Evolutionary conservation across 148 eudicot genomes (phyloP), one percentile per base, ranked within the genome.

Genomic region (Nepenthes mirabilis): DNA sequence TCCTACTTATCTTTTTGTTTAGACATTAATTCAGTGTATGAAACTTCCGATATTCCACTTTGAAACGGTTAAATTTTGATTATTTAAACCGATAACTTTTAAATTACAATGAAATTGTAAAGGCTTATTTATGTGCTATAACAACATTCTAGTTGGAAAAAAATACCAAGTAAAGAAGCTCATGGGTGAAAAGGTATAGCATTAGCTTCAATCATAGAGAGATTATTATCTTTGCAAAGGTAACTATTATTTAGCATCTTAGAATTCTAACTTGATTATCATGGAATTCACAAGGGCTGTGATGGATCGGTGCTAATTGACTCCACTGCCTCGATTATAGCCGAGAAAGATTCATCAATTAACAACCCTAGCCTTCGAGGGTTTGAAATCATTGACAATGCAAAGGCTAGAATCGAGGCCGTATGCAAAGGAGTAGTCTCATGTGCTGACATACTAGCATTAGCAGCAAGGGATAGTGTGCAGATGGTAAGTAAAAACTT

Each of bases 361-460:
- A 91, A 91, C 55, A 65, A 63, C 53, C 85, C 83, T 6, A 87
- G 93, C 47, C 83, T 91, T 1, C 73, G 95, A 67, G 95, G 95
- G 11, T 91, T 87, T 51, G 83, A 91, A 63, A 84, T 85, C 64
- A 84, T 91, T 45, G 97, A 91, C 66, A 75, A 65, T 59, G 93
- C 87, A 62, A 88, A 85, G 79, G 77, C 83, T 48, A 80, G 76
- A 34, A 68, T 88, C 1, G 97, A 91, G 70, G 56, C 62, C 11
- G 10, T 72, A 35, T 91, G 96, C 53, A 73, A 72, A 6, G 93
- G 84, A 33, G 76, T 72, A 12, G 80, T 76, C 64, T 76, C 80
- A 1, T 91, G 97, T 70, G 97, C 97, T 55, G 97, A 91, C 70
- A 91, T 91, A 58, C 23, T 84, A 5, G 97, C 97, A 14, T 88